Evolutionary conservation across 352 stramenopile genomes (phyloP).

Genomic region (Phytopythium litorale): DNA sequence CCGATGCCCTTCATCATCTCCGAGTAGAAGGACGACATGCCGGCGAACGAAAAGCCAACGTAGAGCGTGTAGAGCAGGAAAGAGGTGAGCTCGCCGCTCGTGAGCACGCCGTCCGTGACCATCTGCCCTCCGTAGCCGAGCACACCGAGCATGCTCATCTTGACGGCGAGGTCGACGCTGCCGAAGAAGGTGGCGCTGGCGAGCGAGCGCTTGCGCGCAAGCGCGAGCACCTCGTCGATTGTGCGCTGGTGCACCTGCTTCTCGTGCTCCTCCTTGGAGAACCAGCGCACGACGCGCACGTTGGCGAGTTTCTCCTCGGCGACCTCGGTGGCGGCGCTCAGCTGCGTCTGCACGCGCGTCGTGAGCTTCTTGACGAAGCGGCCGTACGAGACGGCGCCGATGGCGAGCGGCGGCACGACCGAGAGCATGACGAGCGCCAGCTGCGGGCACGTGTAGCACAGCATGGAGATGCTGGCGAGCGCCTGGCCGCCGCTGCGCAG

Average conservation of each 20-base stretch:
- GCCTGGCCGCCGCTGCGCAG: conserved; percentile 81
- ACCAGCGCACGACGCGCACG: conserved; percentile 91
- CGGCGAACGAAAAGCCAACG: conserved; percentile 86
- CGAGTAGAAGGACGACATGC: conserved; percentile 91
- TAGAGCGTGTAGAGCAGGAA: conserved; percentile 94
- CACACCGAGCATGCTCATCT: conserved; percentile 88
- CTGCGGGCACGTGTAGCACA: conserved; percentile 89
- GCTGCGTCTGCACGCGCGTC: conserved; percentile 84
- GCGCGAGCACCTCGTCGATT: conserved; percentile 52
- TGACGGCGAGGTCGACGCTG: conserved; percentile 77
- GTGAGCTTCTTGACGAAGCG: conserved; percentile 85
- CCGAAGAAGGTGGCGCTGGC: conserved; percentile 85
- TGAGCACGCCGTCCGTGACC: conserved; percentile 82
- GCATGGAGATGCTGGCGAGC: conserved; percentile 83
- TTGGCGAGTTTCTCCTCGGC: conserved; percentile 92
- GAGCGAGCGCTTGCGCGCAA: conserved; percentile 69
- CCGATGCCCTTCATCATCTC: conserved; percentile 89
- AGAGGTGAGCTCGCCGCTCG: conserved; percentile 88
- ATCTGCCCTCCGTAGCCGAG: conserved; percentile 92
- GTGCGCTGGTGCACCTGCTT: conserved; percentile 50
- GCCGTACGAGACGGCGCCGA: conserved; percentile 87
- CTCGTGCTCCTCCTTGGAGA: conserved; percentile 79
- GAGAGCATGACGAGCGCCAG: conserved; percentile 89
- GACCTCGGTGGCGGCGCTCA: conserved; percentile 89
- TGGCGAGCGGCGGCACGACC: conserved; percentile 89